phyloP scores from a whole-genome alignment of 352 stramenopile species.

The Globisporangium spiculum region DNA sequence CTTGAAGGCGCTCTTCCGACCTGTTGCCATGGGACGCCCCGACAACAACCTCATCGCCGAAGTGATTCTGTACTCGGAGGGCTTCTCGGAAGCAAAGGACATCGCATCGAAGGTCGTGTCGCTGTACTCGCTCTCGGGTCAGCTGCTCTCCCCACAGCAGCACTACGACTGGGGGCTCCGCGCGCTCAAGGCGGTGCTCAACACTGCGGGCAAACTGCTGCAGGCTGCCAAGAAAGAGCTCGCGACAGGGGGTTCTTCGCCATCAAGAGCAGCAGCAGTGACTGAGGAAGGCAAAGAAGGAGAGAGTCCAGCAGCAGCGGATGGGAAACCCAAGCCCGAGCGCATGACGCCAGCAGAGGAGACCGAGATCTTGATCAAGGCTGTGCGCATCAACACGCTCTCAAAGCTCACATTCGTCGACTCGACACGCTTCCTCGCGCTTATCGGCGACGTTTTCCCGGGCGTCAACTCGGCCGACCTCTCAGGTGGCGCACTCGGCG shows the following conservation, averaged over 20 bases:
- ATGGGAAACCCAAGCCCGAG: conserved; percentile 9
- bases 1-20: conserved; percentile 93
- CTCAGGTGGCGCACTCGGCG: conserved; percentile 68
- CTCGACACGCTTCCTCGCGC: conserved; percentile 83
- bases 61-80: conserved; percentile 91
- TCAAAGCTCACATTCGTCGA: conserved; percentile 95
- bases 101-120: conserved; percentile 91
- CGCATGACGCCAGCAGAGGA: conserved; percentile 73
- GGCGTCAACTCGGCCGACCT: conserved; percentile 84
- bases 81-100: conserved; percentile 88
- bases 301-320: neutral
- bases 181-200: conserved; percentile 93
- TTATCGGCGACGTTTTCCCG: conserved; percentile 94
- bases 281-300: conserved; percentile 16
- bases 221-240: conserved; percentile 77
- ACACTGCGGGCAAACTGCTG: conserved; percentile 91
- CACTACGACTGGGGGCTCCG: conserved; percentile 95
- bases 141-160: conserved; percentile 87
- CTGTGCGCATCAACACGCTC: conserved; percentile 94
- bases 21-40: conserved; percentile 89
- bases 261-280: conserved; percentile 6
- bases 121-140: conserved; percentile 85
- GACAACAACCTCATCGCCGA: conserved; percentile 95
- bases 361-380: conserved; percentile 93
- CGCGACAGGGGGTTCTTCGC: conserved; percentile 10